These are phyloP conservation scores for Xerocomellus chrysenteron DNA, from an alignment of 768 basidiomycete genomes.

Conservation along the genomic window DNA sequence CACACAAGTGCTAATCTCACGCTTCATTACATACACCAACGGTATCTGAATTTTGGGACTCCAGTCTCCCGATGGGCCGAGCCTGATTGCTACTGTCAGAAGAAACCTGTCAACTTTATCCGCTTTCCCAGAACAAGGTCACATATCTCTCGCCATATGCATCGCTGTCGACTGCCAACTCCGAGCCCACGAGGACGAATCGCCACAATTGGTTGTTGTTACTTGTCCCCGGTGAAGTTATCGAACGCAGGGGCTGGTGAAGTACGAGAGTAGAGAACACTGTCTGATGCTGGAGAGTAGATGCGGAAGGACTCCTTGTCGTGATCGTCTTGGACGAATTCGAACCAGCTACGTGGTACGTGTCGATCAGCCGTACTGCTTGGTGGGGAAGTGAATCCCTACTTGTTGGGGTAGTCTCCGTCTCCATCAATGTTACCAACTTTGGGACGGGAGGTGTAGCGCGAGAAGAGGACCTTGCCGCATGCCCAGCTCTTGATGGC, in stretches of 20 bases:
- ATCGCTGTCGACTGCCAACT: neutral
- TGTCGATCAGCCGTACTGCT: neutral
- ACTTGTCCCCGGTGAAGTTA: neutral
- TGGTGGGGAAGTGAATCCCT: neutral
- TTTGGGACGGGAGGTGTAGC: neutral
- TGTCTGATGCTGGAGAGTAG: neutral
- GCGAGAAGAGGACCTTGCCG: conserved; percentile 5
- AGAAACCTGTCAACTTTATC: neutral
- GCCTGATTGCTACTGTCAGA: neutral
- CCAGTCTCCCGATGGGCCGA: neutral
- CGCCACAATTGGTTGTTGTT: conserved; percentile 1
- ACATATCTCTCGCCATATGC: neutral
- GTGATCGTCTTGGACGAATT: neutral
- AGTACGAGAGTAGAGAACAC: neutral
- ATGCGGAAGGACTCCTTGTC: conserved; percentile 1
- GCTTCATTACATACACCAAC: neutral
- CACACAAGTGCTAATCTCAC: neutral
- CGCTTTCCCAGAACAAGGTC: neutral
- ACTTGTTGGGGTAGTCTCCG: conserved; percentile 2
- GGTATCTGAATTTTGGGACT: neutral
- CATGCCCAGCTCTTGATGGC: conserved; percentile 6
- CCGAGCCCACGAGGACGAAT: neutral
- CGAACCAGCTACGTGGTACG: neutral
- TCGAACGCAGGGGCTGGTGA: neutral
- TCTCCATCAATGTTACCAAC: neutral